These are phyloP conservation scores for Malus asiatica DNA, from an alignment of 306 rosid genomes.

Conservation along the genomic window DNA sequence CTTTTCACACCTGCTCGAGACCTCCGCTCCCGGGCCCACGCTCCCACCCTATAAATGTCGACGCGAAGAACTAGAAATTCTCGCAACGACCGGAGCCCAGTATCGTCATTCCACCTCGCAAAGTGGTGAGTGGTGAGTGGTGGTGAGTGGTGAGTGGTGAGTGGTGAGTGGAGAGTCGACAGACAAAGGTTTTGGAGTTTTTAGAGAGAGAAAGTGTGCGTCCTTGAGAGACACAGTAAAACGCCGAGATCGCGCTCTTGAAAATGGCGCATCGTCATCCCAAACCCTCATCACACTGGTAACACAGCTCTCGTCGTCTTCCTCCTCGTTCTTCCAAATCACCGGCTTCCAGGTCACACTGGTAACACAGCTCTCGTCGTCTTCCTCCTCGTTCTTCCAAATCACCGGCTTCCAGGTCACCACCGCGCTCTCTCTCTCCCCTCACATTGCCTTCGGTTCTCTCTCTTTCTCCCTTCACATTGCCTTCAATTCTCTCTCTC, in stretches of 20 bases:
- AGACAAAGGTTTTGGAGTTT: background rate
- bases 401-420: background rate
- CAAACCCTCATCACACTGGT: background rate
- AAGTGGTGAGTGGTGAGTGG: background rate
- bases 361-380: too few species aligned
- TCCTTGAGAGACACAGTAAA: background rate
- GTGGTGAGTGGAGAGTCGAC: background rate
- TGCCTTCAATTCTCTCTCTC: background rate
- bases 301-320: too few species aligned
- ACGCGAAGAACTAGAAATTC: background rate
- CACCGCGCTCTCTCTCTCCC: background rate
- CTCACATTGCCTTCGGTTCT: background rate
- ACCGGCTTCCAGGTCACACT: background rate
- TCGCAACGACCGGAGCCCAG: background rate
- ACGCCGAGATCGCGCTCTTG: conserved; percentile 6
- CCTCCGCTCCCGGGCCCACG: background rate
- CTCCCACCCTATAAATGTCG: background rate
- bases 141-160: background rate
- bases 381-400: background rate
- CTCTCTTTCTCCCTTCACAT: background rate
- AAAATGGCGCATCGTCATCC: conserved; percentile 20
- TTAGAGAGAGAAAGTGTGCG: background rate
- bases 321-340: background rate
- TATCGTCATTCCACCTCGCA: background rate
- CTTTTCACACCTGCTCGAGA: background rate